Evolutionary conservation across 768 basidiomycete genomes (phyloP).

Genomic region (Cystofilobasidium bisporidii): DNA sequence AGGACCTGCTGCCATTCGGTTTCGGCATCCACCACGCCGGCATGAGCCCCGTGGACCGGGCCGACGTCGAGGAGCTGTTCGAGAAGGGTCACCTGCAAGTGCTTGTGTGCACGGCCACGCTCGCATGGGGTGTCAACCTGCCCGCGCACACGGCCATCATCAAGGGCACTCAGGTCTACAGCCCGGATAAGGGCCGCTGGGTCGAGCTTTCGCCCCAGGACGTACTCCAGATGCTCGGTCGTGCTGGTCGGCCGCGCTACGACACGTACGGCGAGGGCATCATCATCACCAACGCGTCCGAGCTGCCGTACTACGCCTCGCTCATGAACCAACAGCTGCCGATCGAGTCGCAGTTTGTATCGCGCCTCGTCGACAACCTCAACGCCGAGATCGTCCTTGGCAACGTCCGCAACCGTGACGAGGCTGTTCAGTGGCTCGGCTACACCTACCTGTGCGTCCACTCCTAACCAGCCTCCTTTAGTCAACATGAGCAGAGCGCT

Average conservation of each 20-base stretch:
- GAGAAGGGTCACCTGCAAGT: constrained; percentile 86
- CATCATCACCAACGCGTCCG: constrained; percentile 95
- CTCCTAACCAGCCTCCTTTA: not conserved
- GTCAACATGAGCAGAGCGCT: constrained; percentile 19
- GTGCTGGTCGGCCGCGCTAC: constrained; percentile 93
- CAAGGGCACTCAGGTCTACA: constrained; percentile 99
- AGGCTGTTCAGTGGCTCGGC: constrained; percentile 94
- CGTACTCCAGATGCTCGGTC: constrained; percentile 95
- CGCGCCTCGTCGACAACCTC: constrained; percentile 83
- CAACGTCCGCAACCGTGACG: constrained; percentile 86
- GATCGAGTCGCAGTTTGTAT: constrained; percentile 90
- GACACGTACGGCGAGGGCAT: constrained; percentile 96
- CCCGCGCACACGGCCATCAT: constrained; percentile 98
- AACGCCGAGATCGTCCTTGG: constrained; percentile 97
- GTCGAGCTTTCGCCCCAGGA: constrained; percentile 90
- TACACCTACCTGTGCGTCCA: constrained; percentile 76
- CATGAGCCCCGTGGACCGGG: constrained; percentile 83
- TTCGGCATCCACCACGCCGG: constrained; percentile 98
- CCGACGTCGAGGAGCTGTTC: constrained; percentile 87
- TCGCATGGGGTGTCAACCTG: constrained; percentile 98
- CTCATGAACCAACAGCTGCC: constrained; percentile 94
- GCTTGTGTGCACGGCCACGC: constrained; percentile 89
- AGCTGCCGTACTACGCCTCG: constrained; percentile 92
- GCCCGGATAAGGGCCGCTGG: constrained; percentile 97
- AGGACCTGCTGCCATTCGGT: constrained; percentile 87